Evolutionary conservation across 805 yeast genomes (phyloP).

Genomic region (Candida broadrunensis): DNA sequence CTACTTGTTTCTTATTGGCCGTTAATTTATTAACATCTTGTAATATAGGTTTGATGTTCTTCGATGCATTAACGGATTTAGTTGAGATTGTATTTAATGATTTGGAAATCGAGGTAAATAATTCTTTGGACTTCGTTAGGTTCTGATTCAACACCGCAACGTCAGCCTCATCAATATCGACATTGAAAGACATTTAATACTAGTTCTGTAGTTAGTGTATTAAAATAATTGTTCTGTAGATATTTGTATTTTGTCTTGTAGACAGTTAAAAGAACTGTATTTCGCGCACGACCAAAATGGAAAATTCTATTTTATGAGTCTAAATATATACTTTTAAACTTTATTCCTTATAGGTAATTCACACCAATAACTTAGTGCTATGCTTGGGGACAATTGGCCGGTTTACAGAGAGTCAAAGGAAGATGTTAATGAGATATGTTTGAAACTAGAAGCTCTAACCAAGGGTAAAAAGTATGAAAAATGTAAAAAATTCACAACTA

Average conservation of each 20-base stretch:
- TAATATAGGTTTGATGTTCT: constrained; percentile 69
- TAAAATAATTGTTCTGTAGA: too few species aligned
- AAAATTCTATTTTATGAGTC: too few species aligned
- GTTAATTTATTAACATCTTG: constrained; percentile 57
- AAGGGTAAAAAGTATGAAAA: constrained; percentile 18
- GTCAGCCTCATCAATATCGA: constrained; percentile 77
- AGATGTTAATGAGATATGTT: constrained; percentile 16
- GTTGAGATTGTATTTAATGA: constrained; percentile 54
- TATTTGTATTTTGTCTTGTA: too few species aligned
- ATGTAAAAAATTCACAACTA: constrained; percentile 12
- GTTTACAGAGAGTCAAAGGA: constrained; percentile 2
- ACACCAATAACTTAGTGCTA: too few species aligned
- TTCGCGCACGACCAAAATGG: too few species aligned
- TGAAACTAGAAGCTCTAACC: constrained; percentile 15
- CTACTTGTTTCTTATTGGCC: constrained; percentile 54
- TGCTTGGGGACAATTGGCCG: too few species aligned
- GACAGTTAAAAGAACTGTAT: too few species aligned
- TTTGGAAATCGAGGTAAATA: constrained; percentile 53
- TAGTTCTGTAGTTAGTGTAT: too few species aligned
- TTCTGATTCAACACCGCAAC: constrained; percentile 79
- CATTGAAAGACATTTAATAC: constrained; percentile 9
- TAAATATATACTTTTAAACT: too few species aligned
- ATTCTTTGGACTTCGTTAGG: constrained; percentile 52
- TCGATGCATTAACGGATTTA: constrained; percentile 54
- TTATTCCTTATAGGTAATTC: too few species aligned